Conservation (phyloP, 1,284 basidiomycete species). For the Leccinum pachyderme region DNA sequence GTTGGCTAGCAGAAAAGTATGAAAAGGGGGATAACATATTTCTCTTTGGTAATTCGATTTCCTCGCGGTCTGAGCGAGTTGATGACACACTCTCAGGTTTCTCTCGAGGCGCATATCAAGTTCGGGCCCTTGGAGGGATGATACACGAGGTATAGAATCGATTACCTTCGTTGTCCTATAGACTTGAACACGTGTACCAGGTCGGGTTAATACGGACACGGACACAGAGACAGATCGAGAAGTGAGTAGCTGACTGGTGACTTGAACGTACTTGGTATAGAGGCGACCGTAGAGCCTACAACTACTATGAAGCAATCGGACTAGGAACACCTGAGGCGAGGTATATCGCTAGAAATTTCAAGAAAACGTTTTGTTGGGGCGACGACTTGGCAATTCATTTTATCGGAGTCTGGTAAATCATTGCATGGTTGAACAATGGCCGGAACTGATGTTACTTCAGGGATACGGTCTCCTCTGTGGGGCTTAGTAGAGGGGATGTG, state of each 20-base stretch:
- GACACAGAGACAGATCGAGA: slow-evolving; percentile 13
- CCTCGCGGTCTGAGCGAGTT: neutral
- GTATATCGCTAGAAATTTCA: neutral
- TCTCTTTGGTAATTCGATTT: slow-evolving; percentile 30
- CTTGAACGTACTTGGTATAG: neutral
- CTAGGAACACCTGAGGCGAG: neutral
- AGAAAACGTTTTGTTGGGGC: neutral
- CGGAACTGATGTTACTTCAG: slow-evolving; percentile 17
- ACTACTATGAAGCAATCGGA: slow-evolving; percentile 26
- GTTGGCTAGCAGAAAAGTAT: slow-evolving; percentile 31
- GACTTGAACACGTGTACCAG: neutral
- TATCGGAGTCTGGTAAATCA: slow-evolving; percentile 32
- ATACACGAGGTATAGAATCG: slow-evolving; percentile 29
- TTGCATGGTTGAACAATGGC: neutral
- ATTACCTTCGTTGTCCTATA: neutral
- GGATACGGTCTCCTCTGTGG: slow-evolving; percentile 40
- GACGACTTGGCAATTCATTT: slow-evolving; percentile 4
- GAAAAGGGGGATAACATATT: slow-evolving; percentile 19
- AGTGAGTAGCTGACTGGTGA: neutral
- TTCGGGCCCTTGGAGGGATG: slow-evolving; percentile 36
- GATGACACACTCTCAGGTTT: slow-evolving; percentile 7
- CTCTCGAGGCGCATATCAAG: neutral
- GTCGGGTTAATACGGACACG: slow-evolving; percentile 12
- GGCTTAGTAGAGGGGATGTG: slow-evolving; percentile 17
- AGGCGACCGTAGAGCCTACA: slow-evolving; percentile 31